Evolutionary conservation across 495 filamentous ascomycete genomes (phyloP).

Genomic region (Penicillium bovifimosum): DNA sequence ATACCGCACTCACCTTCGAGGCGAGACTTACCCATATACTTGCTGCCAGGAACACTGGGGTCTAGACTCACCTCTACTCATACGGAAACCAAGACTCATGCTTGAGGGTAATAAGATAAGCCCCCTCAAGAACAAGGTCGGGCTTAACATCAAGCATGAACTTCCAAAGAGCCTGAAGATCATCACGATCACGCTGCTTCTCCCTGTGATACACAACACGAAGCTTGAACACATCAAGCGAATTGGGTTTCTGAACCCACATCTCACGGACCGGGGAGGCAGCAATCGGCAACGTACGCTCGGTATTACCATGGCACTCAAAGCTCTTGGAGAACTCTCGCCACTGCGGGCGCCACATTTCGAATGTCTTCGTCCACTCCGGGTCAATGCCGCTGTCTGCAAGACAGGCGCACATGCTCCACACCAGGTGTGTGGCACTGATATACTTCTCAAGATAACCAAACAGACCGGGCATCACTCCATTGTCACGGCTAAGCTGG

Average conservation of each 20-base stretch:
- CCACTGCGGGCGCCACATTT: background rate
- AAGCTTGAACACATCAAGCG: background rate
- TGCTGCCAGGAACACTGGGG: background rate
- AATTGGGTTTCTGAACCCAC: background rate
- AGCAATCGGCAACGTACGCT: background rate
- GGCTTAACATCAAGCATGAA: background rate
- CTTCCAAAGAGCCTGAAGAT: background rate
- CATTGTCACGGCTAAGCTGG: background rate
- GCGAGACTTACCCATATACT: background rate
- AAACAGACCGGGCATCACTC: background rate
- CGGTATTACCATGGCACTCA: background rate
- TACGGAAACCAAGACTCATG: background rate
- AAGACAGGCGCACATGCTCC: background rate
- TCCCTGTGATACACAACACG: background rate
- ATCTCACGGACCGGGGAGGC: background rate
- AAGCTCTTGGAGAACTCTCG: background rate
- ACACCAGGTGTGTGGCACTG: background rate
- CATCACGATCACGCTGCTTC: background rate
- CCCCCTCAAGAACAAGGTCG: background rate
- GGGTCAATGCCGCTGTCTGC: background rate
- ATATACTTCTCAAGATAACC: background rate
- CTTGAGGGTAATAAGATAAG: background rate
- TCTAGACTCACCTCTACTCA: background rate
- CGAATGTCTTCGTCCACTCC: background rate
- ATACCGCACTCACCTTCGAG: background rate